phyloP scores from a whole-genome alignment of 495 filamentous ascomycete genomes.

The Copromyces sp. region DNA sequence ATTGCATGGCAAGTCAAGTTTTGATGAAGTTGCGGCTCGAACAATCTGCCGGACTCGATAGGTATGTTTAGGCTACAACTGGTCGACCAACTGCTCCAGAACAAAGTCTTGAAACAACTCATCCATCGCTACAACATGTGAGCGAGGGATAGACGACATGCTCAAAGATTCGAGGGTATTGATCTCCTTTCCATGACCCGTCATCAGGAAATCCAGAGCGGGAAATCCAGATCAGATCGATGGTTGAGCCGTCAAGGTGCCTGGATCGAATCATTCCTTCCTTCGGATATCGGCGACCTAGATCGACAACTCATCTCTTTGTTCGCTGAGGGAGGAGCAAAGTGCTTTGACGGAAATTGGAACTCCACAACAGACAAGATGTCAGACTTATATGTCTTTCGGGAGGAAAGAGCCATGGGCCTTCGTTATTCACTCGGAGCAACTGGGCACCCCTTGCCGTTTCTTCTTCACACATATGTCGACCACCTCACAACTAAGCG shows the following conservation, averaged over 20 bases:
- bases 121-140: not conserved
- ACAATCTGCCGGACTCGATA: not conserved
- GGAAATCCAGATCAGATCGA: not conserved
- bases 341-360: not conserved
- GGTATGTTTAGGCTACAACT: not conserved
- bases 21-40: not conserved
- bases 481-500: not conserved
- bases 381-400: not conserved
- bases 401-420: not conserved
- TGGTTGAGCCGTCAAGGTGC: not conserved
- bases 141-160: not conserved
- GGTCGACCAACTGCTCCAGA: not conserved
- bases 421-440: not conserved
- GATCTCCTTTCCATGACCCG: not conserved
- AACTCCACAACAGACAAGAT: not conserved
- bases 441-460: not conserved
- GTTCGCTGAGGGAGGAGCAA: not conserved
- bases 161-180: not conserved
- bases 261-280: not conserved
- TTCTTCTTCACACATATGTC: not conserved
- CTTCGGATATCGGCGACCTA: not conserved
- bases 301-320: not conserved
- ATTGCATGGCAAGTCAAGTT: not conserved
- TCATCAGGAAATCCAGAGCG: not conserved
- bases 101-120: not conserved